These are phyloP conservation scores for Arthrobotrys megalospora DNA, from an alignment of 2,329 filamentous ascomycete genomes.

Conservation along the genomic window DNA sequence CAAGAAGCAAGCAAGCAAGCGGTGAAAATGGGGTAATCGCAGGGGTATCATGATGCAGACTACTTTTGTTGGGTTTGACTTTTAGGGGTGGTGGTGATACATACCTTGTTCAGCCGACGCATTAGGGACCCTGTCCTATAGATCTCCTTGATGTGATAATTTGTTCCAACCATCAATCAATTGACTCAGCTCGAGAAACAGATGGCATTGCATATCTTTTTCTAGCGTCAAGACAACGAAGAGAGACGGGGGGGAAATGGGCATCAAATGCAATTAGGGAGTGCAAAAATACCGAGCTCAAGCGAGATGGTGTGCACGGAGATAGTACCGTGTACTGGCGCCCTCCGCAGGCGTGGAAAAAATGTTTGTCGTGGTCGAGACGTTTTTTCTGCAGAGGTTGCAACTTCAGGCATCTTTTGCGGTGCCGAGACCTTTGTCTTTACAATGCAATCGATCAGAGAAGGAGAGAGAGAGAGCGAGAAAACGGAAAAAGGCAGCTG, in stretches of 20 bases:
- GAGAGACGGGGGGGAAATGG: too few species aligned
- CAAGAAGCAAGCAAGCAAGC: too few species aligned
- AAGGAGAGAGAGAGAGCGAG: too few species aligned
- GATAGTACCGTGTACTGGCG: conserved; percentile 4
- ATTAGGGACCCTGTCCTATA: background rate
- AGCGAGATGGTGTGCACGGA: conserved; percentile 14
- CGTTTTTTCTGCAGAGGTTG: too few species aligned
- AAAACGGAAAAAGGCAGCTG: too few species aligned
- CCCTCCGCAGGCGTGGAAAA: background rate
- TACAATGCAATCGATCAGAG: background rate
- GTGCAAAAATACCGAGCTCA: background rate
- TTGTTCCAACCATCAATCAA: background rate
- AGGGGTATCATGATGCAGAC: background rate
- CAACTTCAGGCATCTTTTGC: conserved; percentile 11
- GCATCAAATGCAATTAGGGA: background rate
- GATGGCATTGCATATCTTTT: background rate
- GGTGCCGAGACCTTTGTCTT: background rate
- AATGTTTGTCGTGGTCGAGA: background rate
- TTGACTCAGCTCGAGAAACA: background rate
- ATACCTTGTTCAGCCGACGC: background rate
- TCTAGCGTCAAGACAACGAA: too few species aligned
- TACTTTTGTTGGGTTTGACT: too few species aligned
- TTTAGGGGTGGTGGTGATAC: background rate
- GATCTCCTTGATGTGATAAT: background rate
- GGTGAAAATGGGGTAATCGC: background rate